Evolutionary conservation across 768 basidiomycete genomes (phyloP).

Genomic region (Erythrobasidium yunnanense): DNA sequence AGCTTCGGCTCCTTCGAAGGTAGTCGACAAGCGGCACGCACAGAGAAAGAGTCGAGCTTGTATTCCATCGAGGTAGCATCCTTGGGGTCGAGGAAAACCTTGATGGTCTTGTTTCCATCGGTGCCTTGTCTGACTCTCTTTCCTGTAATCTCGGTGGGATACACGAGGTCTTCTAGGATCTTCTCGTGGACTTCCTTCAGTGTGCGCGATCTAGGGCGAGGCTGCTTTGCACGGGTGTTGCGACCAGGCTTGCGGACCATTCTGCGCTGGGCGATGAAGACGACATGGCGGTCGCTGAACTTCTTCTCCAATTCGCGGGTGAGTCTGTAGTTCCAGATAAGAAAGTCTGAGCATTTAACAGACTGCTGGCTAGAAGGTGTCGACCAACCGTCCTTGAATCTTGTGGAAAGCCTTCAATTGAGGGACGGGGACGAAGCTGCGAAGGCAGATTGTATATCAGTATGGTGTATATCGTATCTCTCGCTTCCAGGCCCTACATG

Average conservation of each 20-base stretch:
- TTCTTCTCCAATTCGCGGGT: conserved; percentile 99
- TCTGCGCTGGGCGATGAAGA: conserved; percentile 95
- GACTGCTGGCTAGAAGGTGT: neutral
- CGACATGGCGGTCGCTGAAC: conserved; percentile 97
- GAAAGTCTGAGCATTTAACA: conserved; percentile 26
- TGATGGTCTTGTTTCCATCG: conserved; percentile 88
- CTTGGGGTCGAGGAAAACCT: conserved; percentile 96
- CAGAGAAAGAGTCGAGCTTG: conserved; percentile 97
- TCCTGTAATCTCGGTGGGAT: conserved; percentile 92
- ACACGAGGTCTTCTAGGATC: conserved; percentile 97
- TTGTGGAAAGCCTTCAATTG: conserved; percentile 98
- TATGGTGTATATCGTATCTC: no score
- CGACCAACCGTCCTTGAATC: conserved; percentile 78
- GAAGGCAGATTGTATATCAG: no score
- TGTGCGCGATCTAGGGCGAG: conserved; percentile 91
- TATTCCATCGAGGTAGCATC: conserved; percentile 97
- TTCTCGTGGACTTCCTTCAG: conserved; percentile 95
- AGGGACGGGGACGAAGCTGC: conserved; percentile 79
- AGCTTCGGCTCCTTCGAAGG: conserved; percentile 93
- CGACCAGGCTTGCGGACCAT: conserved; percentile 96
- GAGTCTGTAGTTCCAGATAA: conserved; percentile 51
- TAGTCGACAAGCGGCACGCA: conserved; percentile 87
- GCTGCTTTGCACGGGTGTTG: conserved; percentile 82
- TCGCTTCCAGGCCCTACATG: conserved; percentile 42
- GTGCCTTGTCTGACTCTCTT: conserved; percentile 89